phyloP scores from a whole-genome alignment of 2,329 filamentous ascomycete genomes.

The Fusarium nanum region DNA sequence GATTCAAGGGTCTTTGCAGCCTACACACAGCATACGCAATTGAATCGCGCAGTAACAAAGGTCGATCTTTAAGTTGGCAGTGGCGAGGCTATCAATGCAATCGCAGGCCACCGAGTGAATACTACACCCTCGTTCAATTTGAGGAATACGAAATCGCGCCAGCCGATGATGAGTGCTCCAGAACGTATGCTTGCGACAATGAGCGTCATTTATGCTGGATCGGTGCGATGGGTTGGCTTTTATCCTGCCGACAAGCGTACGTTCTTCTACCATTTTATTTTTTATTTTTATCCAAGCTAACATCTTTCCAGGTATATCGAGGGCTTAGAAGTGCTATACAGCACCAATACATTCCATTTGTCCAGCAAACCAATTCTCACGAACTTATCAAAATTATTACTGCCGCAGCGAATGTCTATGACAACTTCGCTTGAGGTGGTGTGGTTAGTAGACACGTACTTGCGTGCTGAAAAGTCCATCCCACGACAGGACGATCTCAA shows the following conservation, averaged over 20 bases:
- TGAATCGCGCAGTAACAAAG: rapidly evolving
- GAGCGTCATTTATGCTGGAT: rapidly evolving
- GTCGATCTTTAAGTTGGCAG: not conserved
- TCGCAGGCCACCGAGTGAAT: rapidly evolving
- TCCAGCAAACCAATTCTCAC: not conserved
- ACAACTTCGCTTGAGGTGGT: not conserved
- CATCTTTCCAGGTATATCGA: not conserved
- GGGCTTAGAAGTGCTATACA: not conserved
- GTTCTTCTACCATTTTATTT: not conserved
- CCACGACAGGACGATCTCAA: not conserved
- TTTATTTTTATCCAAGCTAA: too few species aligned
- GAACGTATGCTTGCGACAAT: rapidly evolving
- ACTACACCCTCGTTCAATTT: rapidly evolving
- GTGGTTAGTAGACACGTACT: not conserved
- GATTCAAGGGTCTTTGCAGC: rapidly evolving
- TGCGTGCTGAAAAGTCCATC: not conserved
- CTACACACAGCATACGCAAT: not conserved
- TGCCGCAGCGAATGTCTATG: not conserved
- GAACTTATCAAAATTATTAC: rapidly evolving
- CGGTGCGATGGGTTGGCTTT: not conserved
- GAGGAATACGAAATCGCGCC: not conserved
- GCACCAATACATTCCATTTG: not conserved
- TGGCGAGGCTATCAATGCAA: not conserved
- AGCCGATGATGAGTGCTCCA: not conserved
- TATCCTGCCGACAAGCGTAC: not conserved